phyloP scores from a whole-genome alignment of 768 basidiomycete genomes.

The Daedalea quercina region DNA sequence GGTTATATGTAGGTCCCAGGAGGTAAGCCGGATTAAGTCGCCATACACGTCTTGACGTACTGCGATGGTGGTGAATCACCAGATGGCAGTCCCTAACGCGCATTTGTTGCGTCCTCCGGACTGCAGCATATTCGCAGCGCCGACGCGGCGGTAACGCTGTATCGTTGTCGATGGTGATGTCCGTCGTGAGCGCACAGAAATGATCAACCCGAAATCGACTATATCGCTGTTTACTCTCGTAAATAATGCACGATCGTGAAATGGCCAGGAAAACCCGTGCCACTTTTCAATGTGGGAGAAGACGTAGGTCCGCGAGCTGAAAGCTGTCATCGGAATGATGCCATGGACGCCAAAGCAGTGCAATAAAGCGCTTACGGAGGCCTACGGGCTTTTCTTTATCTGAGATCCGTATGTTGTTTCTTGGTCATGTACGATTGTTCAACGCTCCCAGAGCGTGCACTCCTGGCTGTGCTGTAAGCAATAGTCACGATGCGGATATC shows the following conservation, averaged over 20 bases:
- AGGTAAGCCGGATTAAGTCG: not conserved
- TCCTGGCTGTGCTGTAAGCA: not conserved
- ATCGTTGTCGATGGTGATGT: constrained; percentile 16
- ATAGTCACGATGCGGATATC: not conserved
- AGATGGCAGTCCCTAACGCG: constrained; percentile 8
- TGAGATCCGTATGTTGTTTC: not conserved
- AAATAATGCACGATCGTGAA: not conserved
- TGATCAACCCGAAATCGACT: not conserved
- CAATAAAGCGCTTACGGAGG: not conserved
- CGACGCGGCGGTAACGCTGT: constrained; percentile 14
- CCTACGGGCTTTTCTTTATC: not conserved
- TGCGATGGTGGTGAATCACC: not conserved
- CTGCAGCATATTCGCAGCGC: constrained; percentile 8
- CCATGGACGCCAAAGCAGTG: not conserved
- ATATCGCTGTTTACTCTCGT: not conserved
- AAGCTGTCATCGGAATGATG: not conserved
- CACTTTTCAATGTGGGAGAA: not conserved
- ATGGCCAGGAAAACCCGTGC: too few relatives aligned
- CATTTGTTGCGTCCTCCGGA: constrained; percentile 8
- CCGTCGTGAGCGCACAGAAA: constrained; percentile 14
- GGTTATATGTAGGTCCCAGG: not conserved
- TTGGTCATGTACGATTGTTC: not conserved
- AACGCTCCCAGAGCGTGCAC: not conserved
- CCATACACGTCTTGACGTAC: not conserved
- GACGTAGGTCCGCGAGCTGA: not conserved